These are phyloP conservation scores for Aspergillus caelatus DNA, from an alignment of 2,329 filamentous ascomycete genomes.

Conservation along the genomic window DNA sequence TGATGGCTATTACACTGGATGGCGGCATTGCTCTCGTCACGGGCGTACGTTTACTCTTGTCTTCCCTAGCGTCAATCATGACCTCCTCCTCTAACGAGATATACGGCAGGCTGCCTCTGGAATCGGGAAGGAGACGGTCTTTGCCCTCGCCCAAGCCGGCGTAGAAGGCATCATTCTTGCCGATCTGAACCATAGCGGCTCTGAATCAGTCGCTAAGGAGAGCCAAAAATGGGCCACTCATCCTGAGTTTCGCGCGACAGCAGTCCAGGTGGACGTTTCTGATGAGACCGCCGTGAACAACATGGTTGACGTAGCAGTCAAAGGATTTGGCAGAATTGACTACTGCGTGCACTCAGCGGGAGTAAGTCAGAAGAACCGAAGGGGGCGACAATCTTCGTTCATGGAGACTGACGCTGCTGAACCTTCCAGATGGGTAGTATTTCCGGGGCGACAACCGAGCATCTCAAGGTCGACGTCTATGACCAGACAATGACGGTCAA, in stretches of 20 bases:
- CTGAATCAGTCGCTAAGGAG: not conserved
- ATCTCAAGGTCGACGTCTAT: conserved; percentile 57
- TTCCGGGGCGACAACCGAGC: conserved; percentile 46
- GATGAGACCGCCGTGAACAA: not conserved
- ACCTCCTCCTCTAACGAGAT: not conserved
- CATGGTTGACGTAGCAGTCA: conserved; percentile 12
- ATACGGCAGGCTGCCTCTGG: conserved; percentile 4
- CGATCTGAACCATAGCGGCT: not conserved
- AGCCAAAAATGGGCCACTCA: not conserved
- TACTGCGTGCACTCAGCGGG: conserved; percentile 60
- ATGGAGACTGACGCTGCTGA: too few relatives aligned
- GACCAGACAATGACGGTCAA: conserved; percentile 46
- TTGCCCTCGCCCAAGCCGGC: conserved; percentile 9
- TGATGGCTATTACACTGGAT: not conserved
- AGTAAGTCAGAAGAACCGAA: conserved; percentile 30
- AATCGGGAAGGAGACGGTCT: conserved; percentile 1
- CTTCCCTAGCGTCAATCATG: not conserved
- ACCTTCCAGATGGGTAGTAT: conserved; percentile 1
- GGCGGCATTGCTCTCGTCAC: conserved; percentile 9
- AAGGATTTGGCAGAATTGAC: conserved; percentile 51
- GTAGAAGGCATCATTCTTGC: conserved; percentile 2
- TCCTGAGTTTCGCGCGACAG: not conserved
- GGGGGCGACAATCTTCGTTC: too few relatives aligned
- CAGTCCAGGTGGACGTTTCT: not conserved
- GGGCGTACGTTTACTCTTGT: not conserved